Conservation (phyloP, 768 basidiomycete genomes). For the Leccinum obscurum region DNA sequence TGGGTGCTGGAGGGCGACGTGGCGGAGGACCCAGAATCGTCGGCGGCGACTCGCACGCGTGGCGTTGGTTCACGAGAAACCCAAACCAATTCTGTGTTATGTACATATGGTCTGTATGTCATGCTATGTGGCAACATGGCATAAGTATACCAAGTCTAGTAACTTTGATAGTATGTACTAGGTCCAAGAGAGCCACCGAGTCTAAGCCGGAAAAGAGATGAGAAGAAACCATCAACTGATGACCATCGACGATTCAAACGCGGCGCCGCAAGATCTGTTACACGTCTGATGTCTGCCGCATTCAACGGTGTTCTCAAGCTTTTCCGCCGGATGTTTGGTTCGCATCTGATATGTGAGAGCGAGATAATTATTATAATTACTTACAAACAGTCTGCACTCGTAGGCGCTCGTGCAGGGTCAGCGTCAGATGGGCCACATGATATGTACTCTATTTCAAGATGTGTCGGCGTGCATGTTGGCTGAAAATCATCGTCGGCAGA, state of each 20-base stretch:
- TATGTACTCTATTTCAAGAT: neutral
- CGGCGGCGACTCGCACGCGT: too few species aligned
- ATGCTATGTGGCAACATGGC: neutral
- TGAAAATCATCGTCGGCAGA: neutral
- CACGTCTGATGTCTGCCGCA: slow-evolving; percentile 3
- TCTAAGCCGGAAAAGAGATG: neutral
- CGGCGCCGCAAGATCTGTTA: slow-evolving; percentile 1
- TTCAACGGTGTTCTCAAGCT: neutral
- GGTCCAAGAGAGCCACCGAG: neutral
- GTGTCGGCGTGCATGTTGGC: neutral
- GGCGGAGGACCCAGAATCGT: neutral
- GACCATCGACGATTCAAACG: neutral
- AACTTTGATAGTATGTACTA: too few species aligned
- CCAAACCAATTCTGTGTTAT: neutral
- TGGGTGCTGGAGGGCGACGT: neutral
- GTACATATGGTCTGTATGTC: neutral
- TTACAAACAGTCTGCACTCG: neutral
- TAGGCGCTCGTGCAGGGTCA: neutral
- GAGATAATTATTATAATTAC: neutral
- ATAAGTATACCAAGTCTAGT: neutral
- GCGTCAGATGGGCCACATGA: neutral
- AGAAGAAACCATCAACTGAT: neutral
- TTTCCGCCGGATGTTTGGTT: slow-evolving; percentile 6
- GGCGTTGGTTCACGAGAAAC: neutral
- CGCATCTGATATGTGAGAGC: neutral